phyloP scores from a whole-genome alignment of 257 asterid species.

The Haberlea rhodopensis region DNA sequence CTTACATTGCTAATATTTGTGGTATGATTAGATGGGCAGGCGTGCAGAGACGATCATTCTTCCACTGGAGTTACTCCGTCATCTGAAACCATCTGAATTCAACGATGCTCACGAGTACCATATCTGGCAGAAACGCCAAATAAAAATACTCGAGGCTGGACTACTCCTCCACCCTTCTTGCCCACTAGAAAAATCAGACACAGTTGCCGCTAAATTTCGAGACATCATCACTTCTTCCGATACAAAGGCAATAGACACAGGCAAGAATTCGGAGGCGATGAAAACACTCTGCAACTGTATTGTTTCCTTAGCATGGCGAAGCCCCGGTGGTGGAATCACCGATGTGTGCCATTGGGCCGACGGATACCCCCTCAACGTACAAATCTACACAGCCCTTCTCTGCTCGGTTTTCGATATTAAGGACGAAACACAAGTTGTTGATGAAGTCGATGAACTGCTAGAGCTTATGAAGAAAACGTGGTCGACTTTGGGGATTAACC shows the following conservation, averaged over 20 bases:
- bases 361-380: constrained; percentile 62
- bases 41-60: constrained; percentile 77
- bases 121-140: constrained; percentile 67
- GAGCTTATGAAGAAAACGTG: constrained; percentile 75
- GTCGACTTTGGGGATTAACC: constrained; percentile 53
- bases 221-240: constrained; percentile 45
- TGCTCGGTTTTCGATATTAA: constrained; percentile 48
- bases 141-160: constrained; percentile 59
- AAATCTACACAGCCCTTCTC: constrained; percentile 47
- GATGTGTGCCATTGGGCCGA: constrained; percentile 77
- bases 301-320: constrained; percentile 52
- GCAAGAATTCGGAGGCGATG: constrained; percentile 54
- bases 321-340: constrained; percentile 40
- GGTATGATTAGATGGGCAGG: constrained; percentile 54
- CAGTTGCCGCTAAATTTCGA: constrained; percentile 33
- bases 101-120: constrained; percentile 58
- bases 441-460: constrained; percentile 61
- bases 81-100: constrained; percentile 65
- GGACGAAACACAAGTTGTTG: constrained; percentile 57
- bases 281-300: constrained; percentile 47
- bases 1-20: too few species aligned
- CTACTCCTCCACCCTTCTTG: constrained; percentile 57
- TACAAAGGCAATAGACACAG: constrained; percentile 47
- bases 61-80: constrained; percentile 70
- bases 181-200: constrained; percentile 51